Evolutionary conservation across 2,329 filamentous ascomycete genomes (phyloP).

Genomic region (Fusarium chuoi): DNA sequence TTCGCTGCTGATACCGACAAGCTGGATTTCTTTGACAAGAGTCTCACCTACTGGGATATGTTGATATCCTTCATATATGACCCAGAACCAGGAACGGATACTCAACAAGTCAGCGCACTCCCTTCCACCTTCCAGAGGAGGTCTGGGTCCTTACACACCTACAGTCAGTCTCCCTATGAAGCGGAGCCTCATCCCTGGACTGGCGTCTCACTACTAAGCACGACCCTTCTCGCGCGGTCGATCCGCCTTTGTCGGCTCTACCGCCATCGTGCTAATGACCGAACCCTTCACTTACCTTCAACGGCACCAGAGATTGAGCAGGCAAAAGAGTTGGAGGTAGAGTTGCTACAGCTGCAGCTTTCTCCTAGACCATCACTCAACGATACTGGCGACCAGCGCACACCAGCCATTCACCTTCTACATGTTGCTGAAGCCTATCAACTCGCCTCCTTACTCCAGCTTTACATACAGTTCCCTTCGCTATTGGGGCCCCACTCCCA

Average conservation of each 20-base stretch:
- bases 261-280: background rate
- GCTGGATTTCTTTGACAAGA: background rate
- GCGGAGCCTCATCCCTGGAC: background rate
- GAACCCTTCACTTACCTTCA: rapidly evolving
- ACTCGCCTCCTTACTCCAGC: background rate
- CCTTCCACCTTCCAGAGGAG: rapidly evolving
- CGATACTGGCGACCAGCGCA: rapidly evolving
- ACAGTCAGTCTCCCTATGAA: background rate
- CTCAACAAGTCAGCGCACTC: background rate
- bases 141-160: rapidly evolving
- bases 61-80: background rate
- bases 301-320: background rate
- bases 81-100: rapidly evolving
- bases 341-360: background rate
- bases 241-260: background rate
- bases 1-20: background rate
- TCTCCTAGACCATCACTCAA: background rate
- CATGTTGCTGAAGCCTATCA: background rate
- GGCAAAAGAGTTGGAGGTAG: background rate
- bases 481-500: rapidly evolving
- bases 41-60: background rate
- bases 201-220: background rate
- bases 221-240: background rate
- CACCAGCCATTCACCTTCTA: background rate
- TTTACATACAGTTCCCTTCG: background rate